Evolutionary conservation across 2,329 filamentous ascomycete species (phyloP).

Genomic region (Penicillium decumbens): DNA sequence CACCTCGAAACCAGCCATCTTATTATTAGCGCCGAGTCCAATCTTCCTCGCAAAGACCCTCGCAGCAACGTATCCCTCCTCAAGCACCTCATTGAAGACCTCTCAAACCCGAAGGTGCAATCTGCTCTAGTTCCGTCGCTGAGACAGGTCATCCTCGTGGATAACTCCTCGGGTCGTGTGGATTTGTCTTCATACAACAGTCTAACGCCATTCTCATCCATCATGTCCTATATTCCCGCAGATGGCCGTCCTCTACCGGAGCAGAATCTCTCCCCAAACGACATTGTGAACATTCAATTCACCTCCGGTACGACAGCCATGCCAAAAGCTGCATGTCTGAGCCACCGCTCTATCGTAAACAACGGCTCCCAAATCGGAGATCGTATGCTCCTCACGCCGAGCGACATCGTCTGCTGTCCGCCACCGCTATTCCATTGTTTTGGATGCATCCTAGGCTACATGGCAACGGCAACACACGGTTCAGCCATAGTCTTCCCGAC

Average conservation of each 20-base stretch:
- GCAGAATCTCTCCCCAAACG: slow-evolving; percentile 53
- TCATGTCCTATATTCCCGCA: slow-evolving; percentile 43
- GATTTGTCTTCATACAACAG: slow-evolving; percentile 42
- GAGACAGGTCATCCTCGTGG: slow-evolving; percentile 66
- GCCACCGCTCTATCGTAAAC: slow-evolving; percentile 82
- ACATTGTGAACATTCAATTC: slow-evolving; percentile 93
- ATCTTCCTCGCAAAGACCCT: slow-evolving; percentile 64
- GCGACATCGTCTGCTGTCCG: slow-evolving; percentile 65
- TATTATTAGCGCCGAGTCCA: slow-evolving; percentile 82
- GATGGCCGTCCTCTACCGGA: slow-evolving; percentile 42
- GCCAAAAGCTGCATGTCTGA: slow-evolving; percentile 88
- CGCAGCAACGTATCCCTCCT: slow-evolving; percentile 57
- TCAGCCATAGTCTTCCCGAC: slow-evolving; percentile 77
- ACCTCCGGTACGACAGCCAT: slow-evolving; percentile 89
- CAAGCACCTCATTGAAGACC: slow-evolving; percentile 49
- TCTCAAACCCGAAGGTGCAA: slow-evolving; percentile 43
- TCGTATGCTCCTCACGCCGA: slow-evolving; percentile 71
- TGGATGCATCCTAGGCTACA: slow-evolving; percentile 85
- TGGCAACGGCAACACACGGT: slow-evolving; percentile 83
- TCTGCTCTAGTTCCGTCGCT: slow-evolving; percentile 64
- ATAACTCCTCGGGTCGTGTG: slow-evolving; percentile 64
- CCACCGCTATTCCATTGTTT: slow-evolving; percentile 68
- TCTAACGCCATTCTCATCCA: slow-evolving; percentile 47
- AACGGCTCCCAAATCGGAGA: slow-evolving; percentile 81
- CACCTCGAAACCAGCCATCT: slow-evolving; percentile 71